Evolutionary conservation across 768 basidiomycete species (phyloP), one percentile per base, ranked within the genome.

Genomic region (Collybia nuda): DNA sequence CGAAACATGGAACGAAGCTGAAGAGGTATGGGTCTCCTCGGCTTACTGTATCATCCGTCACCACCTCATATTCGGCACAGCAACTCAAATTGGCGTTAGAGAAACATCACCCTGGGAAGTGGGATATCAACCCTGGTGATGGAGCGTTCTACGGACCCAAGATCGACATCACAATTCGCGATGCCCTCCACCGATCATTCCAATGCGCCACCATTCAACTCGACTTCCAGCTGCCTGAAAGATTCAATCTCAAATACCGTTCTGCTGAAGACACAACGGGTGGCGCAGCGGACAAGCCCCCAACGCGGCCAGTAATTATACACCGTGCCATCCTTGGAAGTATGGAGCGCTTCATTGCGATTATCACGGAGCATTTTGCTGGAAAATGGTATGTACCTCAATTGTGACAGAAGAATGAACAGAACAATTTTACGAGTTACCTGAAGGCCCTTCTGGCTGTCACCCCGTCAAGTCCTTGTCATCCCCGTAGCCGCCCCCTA

Each of bases 71-170:
- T 24, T 37, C 11, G 22, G 4, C 37, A 36, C 65, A 94, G 90
- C 91, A 93, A 88, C 80, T 95, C 47, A 85, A 77, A 46, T 74
- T 78, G 57, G 88, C 92, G 1, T 82, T 99, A 45, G 90, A 98
- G 29, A 86, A 85, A 60, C 80, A 83, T 50, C 88, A 94, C 58
- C 83, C 92, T 0, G 93, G 91, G 41, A 80, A 89, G 57, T 99
- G 97, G 97, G 81, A 85, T 47, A 69, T 95, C 50, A 97, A 97
- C 68, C 90, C 91, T 7, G 96, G 94, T 40, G 97, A 99, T 62
- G 97, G 97, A 44, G 97, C 97, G 8, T 99, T 99, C 81, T 99
- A 99, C 71, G 97, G 97, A 0, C 97, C 97, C 56, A 98, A 98
- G 77, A 96, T 98, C 62, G 97, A 98, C 70, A 96, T 99, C 73